Base-by-base conservation (phyloP, 192 early-diverging fungal species). In the Dissophora globulifera region DNA sequence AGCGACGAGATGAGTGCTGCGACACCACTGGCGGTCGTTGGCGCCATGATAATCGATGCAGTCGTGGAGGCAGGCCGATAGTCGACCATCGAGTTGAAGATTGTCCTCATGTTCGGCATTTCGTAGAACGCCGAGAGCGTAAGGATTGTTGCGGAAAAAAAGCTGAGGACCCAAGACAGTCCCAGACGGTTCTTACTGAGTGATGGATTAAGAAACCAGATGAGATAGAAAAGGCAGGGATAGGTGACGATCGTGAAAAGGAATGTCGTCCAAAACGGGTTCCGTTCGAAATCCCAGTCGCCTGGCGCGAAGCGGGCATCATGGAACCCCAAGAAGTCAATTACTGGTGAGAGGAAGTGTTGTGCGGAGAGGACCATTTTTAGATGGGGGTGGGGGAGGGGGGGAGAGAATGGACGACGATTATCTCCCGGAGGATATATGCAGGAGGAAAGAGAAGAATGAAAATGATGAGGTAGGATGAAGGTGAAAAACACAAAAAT, bases 221-320 rank as follows among this genome's bases (percentile, higher is more conserved):
- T 76, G 5, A 54, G 27, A 22, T 76, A 76, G 58, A 76, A 76
- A 9, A 76, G 58, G 35, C 63, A 76, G 17, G 72, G 72, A 19
- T 60, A 65, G 33, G 29, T 7, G 16, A 66, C 6, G 41, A 75
- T 11, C 10, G 70, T 60, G 40, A 76, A 23, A 12, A 53, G 38
- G 33, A 56, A 76, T 0, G 63, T 42, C 13, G 72, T 76, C 72
- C 72, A 76, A 35, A 76, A 76, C 1, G 72, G 72, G 20, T 76
- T 76, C 33, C 35, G 17, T 9, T 38, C 29, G 26, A 76, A 46
- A 27, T 46, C 55, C 72, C 72, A 76, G 63, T 76, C 64, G 5
- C 50, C 42, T 8, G 58, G 72, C 3, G n/a, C 17, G n/a, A 76
- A 45, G 10, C 63, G 62, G 4, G 64, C 62, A 22, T 76, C 72